These are phyloP conservation scores for Neopestalotiopsis sp. DNA, from an alignment of 2,329 filamentous ascomycete species.

Conservation along the genomic window DNA sequence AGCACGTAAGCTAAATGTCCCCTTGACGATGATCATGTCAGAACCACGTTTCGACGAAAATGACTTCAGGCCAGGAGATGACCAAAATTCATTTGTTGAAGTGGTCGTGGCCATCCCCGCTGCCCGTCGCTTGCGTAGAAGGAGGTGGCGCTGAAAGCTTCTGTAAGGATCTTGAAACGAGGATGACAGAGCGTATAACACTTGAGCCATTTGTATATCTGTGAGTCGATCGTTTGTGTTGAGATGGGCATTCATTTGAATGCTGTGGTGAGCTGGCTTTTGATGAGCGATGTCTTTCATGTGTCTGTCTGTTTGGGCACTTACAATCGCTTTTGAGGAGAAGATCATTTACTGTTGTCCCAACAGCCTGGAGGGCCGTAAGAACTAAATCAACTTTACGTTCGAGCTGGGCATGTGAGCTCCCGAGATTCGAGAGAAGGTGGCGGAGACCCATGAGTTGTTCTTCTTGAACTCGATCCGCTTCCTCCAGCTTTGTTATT, in stretches of 20 bases:
- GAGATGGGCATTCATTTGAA: not conserved
- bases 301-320: too few relatives aligned
- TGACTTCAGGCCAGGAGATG: not conserved
- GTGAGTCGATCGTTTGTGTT: not conserved
- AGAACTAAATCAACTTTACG: too few relatives aligned
- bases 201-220: not conserved
- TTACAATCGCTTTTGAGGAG: too few relatives aligned
- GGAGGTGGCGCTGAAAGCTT: not conserved
- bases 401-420: too few relatives aligned
- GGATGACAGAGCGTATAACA: not conserved
- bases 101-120: not conserved
- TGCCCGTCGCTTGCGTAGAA: not conserved
- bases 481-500: too few relatives aligned
- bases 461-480: too few relatives aligned
- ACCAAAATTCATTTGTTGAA: not conserved
- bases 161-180: not conserved
- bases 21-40: not conserved
- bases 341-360: too few relatives aligned
- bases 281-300: too few relatives aligned
- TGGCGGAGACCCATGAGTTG: too few relatives aligned
- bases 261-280: too few relatives aligned
- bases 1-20: not conserved
- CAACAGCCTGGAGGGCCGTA: too few relatives aligned
- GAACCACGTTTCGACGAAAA: not conserved
- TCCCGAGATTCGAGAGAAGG: too few relatives aligned